Base-by-base conservation (phyloP, 2,329 filamentous ascomycete genomes). In the Colletotrichum sp. region DNA sequence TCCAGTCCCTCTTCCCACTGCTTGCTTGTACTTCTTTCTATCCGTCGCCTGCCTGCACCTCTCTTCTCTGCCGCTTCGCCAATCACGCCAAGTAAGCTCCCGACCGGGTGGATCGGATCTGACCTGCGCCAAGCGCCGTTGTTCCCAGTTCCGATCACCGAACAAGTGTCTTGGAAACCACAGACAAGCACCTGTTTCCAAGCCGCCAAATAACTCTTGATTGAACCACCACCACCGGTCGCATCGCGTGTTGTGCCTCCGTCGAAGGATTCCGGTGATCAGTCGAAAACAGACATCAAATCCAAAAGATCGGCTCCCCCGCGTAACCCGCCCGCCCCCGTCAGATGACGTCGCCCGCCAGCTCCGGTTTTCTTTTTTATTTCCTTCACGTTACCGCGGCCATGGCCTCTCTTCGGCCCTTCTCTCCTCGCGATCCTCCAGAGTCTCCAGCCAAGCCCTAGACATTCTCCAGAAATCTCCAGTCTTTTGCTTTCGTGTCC, bases 401-500 rank as follows among this genome's bases (percentile, higher is more conserved):
- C 57, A 59, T 26, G 63, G 69, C 64, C 64, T 74, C 74, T 74
- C 59, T 69, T 76, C 74, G 74, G 74, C 70, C 26, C 70, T 76
- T 76, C 36, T 76, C 70, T 65, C 64, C 64, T 73, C 64, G 39
- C 26, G 30, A 62, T 55, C 66, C 72, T 57, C 72, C 68, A 36
- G 32, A 60, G 44, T 71, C 67, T 62, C 69, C 68, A 75, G 72
- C 68, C 69, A 63, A 72, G 72, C 63, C 63, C 74, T 70, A 74
- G 59, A 73, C n/a, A 65, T 73, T 74, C 73, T 76, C 73, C 73
- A 73, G 73, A 52, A 73, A 73, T 69, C 70, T 39, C 70, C 74
- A 65, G 24, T 74, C 30, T 72, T 76, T 69, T 67, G 66, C 57
- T 59, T 1, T 63, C 67, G 32, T 52, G 60, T 59, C 39, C 12